Evolutionary conservation across 2,329 filamentous ascomycete genomes (phyloP).

Genomic region (Sporothrix brunneoviolacea): DNA sequence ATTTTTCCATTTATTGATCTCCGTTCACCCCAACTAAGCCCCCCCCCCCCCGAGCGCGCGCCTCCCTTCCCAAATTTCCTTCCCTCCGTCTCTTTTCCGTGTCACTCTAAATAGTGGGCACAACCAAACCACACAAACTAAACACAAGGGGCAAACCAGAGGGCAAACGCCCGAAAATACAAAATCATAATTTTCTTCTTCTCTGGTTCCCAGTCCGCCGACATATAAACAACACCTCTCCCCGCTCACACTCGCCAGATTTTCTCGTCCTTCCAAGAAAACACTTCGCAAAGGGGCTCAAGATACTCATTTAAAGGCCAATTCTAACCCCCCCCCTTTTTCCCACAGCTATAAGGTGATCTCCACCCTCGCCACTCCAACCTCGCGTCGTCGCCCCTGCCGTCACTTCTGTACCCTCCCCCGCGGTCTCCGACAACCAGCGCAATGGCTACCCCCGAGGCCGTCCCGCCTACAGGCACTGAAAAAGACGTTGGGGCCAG

Average conservation of each 20-base stretch:
- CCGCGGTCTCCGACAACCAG: neutral
- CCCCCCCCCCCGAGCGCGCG: neutral
- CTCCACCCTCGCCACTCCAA: neutral
- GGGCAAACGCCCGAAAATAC: too few relatives aligned
- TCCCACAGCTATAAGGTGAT: too few relatives aligned
- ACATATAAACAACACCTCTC: slow-evolving; percentile 8
- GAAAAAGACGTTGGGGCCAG: slow-evolving; percentile 14
- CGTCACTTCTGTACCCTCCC: neutral
- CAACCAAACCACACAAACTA: neutral
- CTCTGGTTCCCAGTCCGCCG: neutral
- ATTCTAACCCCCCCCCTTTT: too few relatives aligned
- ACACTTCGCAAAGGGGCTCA: too few relatives aligned
- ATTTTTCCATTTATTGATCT: slow-evolving; percentile 14
- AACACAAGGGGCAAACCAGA: too few relatives aligned
- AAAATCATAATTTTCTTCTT: neutral
- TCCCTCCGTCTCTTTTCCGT: neutral
- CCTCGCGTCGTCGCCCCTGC: neutral
- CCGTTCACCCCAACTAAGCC: neutral
- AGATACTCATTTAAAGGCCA: too few relatives aligned
- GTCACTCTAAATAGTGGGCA: neutral
- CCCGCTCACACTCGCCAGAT: neutral
- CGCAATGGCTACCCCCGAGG: slow-evolving; percentile 13
- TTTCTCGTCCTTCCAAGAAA: neutral
- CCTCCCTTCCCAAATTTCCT: neutral
- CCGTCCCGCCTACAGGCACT: neutral